phyloP scores from a whole-genome alignment of 2,329 filamentous ascomycete genomes.

The Sclerotinia glacialis region DNA sequence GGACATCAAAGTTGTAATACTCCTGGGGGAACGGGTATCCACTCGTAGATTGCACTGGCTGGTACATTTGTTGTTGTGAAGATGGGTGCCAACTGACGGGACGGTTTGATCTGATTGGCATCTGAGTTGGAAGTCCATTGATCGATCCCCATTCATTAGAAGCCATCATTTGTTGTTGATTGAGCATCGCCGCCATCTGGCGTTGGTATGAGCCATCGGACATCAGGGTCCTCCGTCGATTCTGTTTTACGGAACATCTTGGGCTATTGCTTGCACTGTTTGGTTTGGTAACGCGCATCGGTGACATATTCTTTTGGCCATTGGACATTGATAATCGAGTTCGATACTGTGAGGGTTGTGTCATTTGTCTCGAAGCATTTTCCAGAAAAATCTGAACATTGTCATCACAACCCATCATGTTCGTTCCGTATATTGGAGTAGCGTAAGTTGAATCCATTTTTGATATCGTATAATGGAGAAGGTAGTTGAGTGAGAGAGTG shows the following conservation, averaged over 20 bases:
- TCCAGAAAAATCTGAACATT: conserved; percentile 48
- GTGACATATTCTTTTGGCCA: conserved; percentile 49
- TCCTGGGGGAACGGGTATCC: conserved; percentile 40
- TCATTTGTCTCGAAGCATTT: conserved; percentile 52
- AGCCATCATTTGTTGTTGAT: conserved; percentile 48
- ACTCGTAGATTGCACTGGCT: conserved; percentile 42
- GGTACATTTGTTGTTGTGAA: conserved; percentile 46
- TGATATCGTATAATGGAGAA: conserved; percentile 20
- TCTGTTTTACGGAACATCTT: conserved; percentile 49
- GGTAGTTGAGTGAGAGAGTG: not conserved
- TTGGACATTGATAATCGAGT: conserved; percentile 49
- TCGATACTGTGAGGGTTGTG: conserved; percentile 47
- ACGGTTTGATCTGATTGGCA: conserved; percentile 45
- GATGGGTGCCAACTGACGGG: conserved; percentile 76
- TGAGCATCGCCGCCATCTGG: conserved; percentile 31
- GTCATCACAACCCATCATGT: conserved; percentile 37
- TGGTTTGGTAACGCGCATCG: conserved; percentile 63
- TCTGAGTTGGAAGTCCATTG: conserved; percentile 35
- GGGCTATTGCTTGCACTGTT: conserved; percentile 69
- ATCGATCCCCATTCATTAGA: conserved; percentile 43
- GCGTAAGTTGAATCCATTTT: conserved; percentile 34
- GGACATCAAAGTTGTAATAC: conserved; percentile 29
- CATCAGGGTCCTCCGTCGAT: conserved; percentile 56
- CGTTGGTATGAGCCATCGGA: conserved; percentile 43
- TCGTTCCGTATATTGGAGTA: conserved; percentile 27